Conservation (phyloP, 108 stramenopile species). For the Skeletonema menzelii region DNA sequence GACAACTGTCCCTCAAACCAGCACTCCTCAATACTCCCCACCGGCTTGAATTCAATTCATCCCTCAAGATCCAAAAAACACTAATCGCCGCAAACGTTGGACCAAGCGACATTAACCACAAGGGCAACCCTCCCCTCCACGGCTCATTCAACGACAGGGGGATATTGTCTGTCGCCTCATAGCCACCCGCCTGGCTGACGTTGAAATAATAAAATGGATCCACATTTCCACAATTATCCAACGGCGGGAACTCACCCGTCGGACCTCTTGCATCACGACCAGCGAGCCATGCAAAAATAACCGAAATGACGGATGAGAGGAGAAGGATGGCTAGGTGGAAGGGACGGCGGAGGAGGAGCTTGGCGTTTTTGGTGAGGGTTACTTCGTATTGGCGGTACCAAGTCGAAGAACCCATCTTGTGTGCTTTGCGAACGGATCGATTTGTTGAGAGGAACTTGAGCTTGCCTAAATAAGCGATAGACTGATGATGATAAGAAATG, state of each 20-base stretch:
- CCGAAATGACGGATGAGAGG: conserved; percentile 30
- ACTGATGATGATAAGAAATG: too few relatives aligned
- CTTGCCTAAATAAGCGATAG: too few relatives aligned
- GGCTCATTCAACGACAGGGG: conserved; percentile 48
- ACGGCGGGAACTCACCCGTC: conserved; percentile 20
- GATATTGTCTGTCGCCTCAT: background rate
- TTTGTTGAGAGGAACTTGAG: background rate
- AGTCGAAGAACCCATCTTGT: conserved; percentile 2
- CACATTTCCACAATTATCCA: conserved; percentile 49
- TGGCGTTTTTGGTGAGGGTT: conserved; percentile 27
- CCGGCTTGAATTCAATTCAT: conserved; percentile 44
- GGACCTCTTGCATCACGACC: conserved; percentile 32
- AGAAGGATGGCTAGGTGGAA: conserved; percentile 31
- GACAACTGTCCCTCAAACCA: conserved; percentile 41
- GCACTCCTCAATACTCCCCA: conserved; percentile 46
- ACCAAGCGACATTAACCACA: conserved; percentile 51
- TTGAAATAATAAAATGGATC: conserved; percentile 20
- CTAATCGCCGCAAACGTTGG: conserved; percentile 44
- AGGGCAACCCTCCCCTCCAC: conserved; percentile 42
- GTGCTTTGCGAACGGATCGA: background rate
- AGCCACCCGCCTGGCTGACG: too few relatives aligned
- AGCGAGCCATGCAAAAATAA: conserved; percentile 42
- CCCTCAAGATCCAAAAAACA: conserved; percentile 42
- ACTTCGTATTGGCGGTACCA: conserved; percentile 50
- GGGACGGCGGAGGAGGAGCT: conserved; percentile 45